A percentile compares a stretch with the other conserved stretches of the same genome.
Evolutionary conservation across 768 basidiomycete species (phyloP).

Genomic region (Psilocybe azurescens): DNA sequence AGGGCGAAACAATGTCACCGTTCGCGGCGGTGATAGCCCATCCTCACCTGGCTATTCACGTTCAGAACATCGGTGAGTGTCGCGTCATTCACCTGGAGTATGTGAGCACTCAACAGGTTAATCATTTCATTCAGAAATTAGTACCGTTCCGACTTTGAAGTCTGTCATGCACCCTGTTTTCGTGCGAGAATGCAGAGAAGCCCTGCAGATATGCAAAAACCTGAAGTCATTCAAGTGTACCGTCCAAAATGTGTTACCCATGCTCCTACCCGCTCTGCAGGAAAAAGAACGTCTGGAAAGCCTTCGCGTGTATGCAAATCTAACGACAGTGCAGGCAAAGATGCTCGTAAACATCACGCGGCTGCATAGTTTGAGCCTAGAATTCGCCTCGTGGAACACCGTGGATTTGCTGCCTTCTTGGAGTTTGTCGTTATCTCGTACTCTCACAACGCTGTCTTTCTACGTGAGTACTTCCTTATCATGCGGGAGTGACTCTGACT

Average conservation of each 20-base stretch:
- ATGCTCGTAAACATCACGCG: constrained; percentile 44
- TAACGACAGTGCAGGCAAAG: constrained; percentile 56
- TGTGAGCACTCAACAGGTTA: background rate
- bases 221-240: constrained; percentile 63
- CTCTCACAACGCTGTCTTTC: constrained; percentile 60
- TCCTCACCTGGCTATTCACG: constrained; percentile 58
- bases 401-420: constrained; percentile 65
- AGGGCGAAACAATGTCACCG: constrained; percentile 55
- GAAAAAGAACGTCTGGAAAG: constrained; percentile 48
- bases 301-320: constrained; percentile 54
- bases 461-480: constrained; percentile 48
- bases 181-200: constrained; percentile 53
- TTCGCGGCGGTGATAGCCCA: constrained; percentile 63
- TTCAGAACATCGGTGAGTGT: constrained; percentile 58
- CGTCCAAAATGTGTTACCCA: constrained; percentile 46
- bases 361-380: constrained; percentile 55
- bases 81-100: background rate
- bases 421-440: constrained; percentile 45
- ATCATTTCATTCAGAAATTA: constrained; percentile 46
- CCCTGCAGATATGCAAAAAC: constrained; percentile 55
- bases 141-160: constrained; percentile 48
- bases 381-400: constrained; percentile 67
- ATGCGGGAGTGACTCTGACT: constrained; percentile 1
- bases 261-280: constrained; percentile 53
- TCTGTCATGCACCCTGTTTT: constrained; percentile 48